phyloP scores from a whole-genome alignment of 371 early-diverging fungal species.

The Basidiobolus meristosporus region DNA sequence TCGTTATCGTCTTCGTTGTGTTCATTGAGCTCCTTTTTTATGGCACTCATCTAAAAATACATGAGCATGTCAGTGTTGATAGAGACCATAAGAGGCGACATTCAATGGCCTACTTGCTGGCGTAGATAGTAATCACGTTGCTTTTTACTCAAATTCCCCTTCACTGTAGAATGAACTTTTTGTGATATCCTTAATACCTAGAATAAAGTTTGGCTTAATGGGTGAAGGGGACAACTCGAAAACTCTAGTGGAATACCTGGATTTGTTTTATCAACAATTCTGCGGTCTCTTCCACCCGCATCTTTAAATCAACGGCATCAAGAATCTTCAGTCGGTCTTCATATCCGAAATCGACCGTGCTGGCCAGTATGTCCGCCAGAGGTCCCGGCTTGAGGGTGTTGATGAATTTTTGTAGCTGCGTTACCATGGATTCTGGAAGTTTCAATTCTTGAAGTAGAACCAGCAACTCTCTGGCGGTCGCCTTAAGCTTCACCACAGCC shows the following conservation, averaged over 20 bases:
- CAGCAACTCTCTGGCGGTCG: conserved; percentile 33
- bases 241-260: conserved; percentile 21
- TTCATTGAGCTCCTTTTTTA: conserved; percentile 64
- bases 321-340: conserved; percentile 54
- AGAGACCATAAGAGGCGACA: background rate
- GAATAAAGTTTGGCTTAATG: background rate
- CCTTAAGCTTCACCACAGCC: conserved; percentile 15
- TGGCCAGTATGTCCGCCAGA: conserved; percentile 50
- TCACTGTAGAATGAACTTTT: conserved; percentile 59
- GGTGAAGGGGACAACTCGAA: background rate
- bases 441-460: conserved; percentile 41
- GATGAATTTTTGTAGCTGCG: conserved; percentile 41
- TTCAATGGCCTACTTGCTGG: conserved; percentile 34
- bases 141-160: conserved; percentile 53
- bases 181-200: conserved; percentile 58
- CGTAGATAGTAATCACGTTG: conserved; percentile 67
- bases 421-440: conserved; percentile 34
- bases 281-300: conserved; percentile 28
- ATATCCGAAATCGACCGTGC: conserved; percentile 44
- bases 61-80: background rate
- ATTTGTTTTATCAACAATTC: conserved; percentile 57
- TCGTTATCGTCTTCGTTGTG: conserved; percentile 20
- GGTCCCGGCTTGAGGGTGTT: conserved; percentile 35
- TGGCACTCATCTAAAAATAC: conserved; percentile 42
- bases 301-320: conserved; percentile 27